Evolutionary conservation across 257 asterid genomes (phyloP).

Genomic region (Solanum pennellii): DNA sequence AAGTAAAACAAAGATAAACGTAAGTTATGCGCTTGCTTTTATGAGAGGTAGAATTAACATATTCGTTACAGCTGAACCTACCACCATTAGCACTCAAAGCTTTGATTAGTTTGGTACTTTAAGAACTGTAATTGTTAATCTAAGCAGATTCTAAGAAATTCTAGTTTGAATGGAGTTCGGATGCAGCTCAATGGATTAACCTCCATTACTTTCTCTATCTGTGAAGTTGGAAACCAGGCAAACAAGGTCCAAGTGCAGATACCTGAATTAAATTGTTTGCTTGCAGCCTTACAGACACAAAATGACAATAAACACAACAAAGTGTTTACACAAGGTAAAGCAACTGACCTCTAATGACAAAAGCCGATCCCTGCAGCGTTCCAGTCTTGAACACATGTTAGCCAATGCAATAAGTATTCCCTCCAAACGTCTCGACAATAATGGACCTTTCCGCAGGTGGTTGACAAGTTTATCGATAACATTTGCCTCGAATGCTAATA

Average conservation of each 20-base stretch:
- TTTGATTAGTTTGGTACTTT: not conserved
- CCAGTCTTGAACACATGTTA: slow-evolving; percentile 69
- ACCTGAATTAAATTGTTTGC: not conserved
- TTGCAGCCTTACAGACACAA: not conserved
- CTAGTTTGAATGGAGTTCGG: not conserved
- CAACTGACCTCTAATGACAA: slow-evolving; percentile 60
- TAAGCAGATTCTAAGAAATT: not conserved
- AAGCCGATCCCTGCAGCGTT: slow-evolving; percentile 72
- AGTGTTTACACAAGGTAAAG: not conserved
- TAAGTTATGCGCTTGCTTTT: not conserved
- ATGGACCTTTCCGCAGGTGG: slow-evolving; percentile 40
- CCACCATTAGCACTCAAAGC: not conserved
- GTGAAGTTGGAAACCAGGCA: not conserved
- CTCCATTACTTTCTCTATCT: not conserved
- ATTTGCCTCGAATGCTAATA: slow-evolving; percentile 58
- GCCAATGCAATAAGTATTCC: slow-evolving; percentile 72
- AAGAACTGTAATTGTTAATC: not conserved
- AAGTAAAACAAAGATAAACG: not conserved
- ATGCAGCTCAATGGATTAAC: not conserved
- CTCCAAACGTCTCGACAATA: slow-evolving; percentile 50
- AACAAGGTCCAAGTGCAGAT: not conserved
- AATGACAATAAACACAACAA: not conserved
- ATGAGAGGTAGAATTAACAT: not conserved
- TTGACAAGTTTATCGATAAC: slow-evolving; percentile 50
- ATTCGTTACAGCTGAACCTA: not conserved